phyloP scores from a whole-genome alignment of 768 basidiomycete genomes.

The Amyloporia xantha region DNA sequence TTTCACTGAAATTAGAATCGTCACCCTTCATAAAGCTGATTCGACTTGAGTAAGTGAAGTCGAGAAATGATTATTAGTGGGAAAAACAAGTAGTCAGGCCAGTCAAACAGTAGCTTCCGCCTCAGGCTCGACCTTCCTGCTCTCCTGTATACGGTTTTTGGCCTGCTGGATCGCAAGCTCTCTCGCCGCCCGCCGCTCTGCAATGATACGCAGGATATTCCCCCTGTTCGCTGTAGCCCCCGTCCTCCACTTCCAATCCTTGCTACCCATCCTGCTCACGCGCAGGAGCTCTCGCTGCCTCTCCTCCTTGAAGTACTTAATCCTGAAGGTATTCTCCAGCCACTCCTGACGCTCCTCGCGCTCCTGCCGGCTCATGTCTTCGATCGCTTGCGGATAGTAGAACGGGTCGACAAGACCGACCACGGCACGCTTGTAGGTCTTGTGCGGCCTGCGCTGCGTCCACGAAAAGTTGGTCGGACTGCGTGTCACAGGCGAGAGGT shows the following conservation, averaged over 20 bases:
- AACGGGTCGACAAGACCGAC: constrained; percentile 91
- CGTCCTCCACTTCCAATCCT: constrained; percentile 33
- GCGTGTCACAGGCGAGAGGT: constrained; percentile 50
- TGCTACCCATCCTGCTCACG: constrained; percentile 28
- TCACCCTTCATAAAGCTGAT: too few relatives aligned
- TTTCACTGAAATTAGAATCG: too few relatives aligned
- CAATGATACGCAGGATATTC: constrained; percentile 45
- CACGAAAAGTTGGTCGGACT: constrained; percentile 1
- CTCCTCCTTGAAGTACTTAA: constrained; percentile 30
- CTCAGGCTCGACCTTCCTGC: constrained; percentile 8
- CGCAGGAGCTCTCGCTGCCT: constrained; percentile 29
- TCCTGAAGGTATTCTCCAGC: constrained; percentile 53
- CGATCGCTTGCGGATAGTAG: constrained; percentile 79
- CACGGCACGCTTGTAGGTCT: constrained; percentile 85
- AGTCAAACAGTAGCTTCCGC: neutral
- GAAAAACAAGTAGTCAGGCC: neutral
- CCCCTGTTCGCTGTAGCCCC: constrained; percentile 33
- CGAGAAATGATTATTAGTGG: neutral
- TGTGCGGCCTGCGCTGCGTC: constrained; percentile 27
- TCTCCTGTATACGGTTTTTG: constrained; percentile 24
- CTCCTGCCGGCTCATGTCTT: constrained; percentile 65
- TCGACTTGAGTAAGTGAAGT: too few relatives aligned
- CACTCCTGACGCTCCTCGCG: constrained; percentile 49
- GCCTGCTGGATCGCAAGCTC: constrained; percentile 34
- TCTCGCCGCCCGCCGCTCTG: constrained; percentile 38